A percentile compares a stretch with the other conserved stretches of the same genome.
Evolutionary conservation across 2,329 filamentous ascomycete species (phyloP).

Genomic region (Aotearoamyces nothofagi): DNA sequence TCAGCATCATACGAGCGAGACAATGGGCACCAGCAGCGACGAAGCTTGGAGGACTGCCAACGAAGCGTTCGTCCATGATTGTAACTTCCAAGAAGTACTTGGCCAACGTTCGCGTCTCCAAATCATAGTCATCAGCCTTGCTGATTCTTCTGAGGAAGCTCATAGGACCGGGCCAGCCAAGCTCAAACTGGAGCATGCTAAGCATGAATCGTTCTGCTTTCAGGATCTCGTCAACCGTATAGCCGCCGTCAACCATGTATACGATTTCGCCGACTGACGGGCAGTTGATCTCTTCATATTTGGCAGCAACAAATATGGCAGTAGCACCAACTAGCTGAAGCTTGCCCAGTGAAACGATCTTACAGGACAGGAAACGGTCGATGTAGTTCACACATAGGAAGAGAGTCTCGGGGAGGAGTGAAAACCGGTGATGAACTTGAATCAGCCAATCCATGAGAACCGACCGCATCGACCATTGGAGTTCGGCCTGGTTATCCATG

Average conservation of each 20-base stretch:
- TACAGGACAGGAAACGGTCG: slow-evolving; percentile 86
- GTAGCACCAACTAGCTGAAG: slow-evolving; percentile 93
- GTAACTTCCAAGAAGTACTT: slow-evolving; percentile 97
- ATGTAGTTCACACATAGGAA: slow-evolving; percentile 96
- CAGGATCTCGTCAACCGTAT: slow-evolving; percentile 79
- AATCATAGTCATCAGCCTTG: slow-evolving; percentile 95
- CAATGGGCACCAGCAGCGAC: slow-evolving; percentile 86
- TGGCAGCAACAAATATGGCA: slow-evolving; percentile 87
- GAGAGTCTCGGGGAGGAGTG: slow-evolving; percentile 80
- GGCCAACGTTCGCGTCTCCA: slow-evolving; percentile 85
- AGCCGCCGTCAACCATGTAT: slow-evolving; percentile 94
- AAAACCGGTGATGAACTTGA: slow-evolving; percentile 87
- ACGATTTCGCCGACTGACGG: slow-evolving; percentile 90
- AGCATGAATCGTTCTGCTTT: slow-evolving; percentile 98
- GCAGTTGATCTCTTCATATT: slow-evolving; percentile 98
- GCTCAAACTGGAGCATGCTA: slow-evolving; percentile 86
- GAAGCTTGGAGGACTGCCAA: slow-evolving; percentile 81
- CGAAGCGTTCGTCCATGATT: slow-evolving; percentile 96
- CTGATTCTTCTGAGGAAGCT: slow-evolving; percentile 93
- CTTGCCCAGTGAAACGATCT: slow-evolving; percentile 89
- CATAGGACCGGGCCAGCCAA: slow-evolving; percentile 98
- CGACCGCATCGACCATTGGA: slow-evolving; percentile 97
- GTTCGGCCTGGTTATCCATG: slow-evolving; percentile 95
- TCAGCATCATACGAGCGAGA: slow-evolving; percentile 72
- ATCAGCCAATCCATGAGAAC: slow-evolving; percentile 97